Evolutionary conservation across 1,139 yeast species (phyloP), one percentile per base, ranked within the genome.

Genomic region (Saccharomyces hybrid): DNA sequence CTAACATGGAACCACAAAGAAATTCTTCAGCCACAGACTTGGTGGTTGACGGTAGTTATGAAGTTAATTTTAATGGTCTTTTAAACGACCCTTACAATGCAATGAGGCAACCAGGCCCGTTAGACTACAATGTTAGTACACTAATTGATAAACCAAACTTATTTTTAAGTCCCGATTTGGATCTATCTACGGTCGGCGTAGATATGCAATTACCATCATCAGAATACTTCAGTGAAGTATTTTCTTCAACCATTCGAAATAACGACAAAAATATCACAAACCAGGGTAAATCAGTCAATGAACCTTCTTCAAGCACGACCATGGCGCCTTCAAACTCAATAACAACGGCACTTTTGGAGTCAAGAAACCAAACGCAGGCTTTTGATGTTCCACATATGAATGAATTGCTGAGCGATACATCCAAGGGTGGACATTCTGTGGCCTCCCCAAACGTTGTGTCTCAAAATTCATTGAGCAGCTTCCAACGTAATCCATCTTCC

Each of bases 211-310:
- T 58, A 21, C 58, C 53, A 21, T 53, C 60, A 11, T 53, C 59
- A 9, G 56, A 53, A 27, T 61, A 63, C 53, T 58, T 63, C 31
- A 59, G 56, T 27, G 63, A 61, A 29, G 54, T 64, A 21, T 62
- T 64, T 34, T 32, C 50, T 12, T 46, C 48, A 46, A 11, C 31
- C 12, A 38, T 38, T 11, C 24, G 44, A 38, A 38, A 38, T 19
- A 19, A 38, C 24, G 44, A 38, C 11, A 38, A 38, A 38, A 19
- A 19, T 19, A 19, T 12, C 44, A 16, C 44, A 19, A n/a, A 38
- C 19, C 44, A 38, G 24, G 19, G 48, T 34, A 21, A 51, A 4
- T 12, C 53, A 5, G 27, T 55, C 2, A 16, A 46, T n/a, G 26
- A 31, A 41, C 31, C 47, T 19, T 27, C 38, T 9, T 27, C 52